Evolutionary conservation across 1,139 yeast species (phyloP).

Genomic region (Ashbya aceris): DNA sequence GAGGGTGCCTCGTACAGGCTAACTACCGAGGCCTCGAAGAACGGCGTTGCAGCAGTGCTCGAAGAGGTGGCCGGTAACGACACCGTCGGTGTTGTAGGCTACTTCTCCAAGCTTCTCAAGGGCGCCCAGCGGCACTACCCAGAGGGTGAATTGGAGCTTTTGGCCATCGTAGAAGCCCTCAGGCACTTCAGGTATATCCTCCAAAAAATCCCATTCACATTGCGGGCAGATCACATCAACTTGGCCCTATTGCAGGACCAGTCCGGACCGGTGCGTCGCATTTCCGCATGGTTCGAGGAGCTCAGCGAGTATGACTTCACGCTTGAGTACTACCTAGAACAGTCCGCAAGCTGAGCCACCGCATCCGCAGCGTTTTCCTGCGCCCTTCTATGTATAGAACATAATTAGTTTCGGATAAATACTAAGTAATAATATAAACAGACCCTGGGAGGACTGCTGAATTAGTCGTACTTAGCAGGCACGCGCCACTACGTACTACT

Average conservation of each 20-base stretch:
- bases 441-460: no score
- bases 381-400: no score
- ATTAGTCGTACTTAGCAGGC: not conserved
- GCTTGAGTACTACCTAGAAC: slow-evolving; percentile 4
- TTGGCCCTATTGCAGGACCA: slow-evolving; percentile 7
- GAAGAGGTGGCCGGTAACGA: slow-evolving; percentile 10
- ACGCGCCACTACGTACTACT: not conserved
- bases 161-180: slow-evolving; percentile 9
- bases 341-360: no score
- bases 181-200: slow-evolving; percentile 6
- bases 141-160: slow-evolving; percentile 11
- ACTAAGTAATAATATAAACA: no score
- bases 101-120: slow-evolving; percentile 11
- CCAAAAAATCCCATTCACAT: slow-evolving; percentile 10
- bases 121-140: slow-evolving; percentile 12
- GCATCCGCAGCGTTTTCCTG: no score
- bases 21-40: slow-evolving; percentile 15
- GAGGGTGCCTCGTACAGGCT: slow-evolving; percentile 6
- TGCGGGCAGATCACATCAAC: slow-evolving; percentile 13
- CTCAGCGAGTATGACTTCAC: slow-evolving; percentile 12
- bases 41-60: slow-evolving; percentile 14
- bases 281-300: slow-evolving; percentile 11
- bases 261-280: slow-evolving; percentile 9
- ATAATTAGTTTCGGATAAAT: no score
- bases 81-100: slow-evolving; percentile 12